Evolutionary conservation across 176 grass and related monocot species (phyloP), one percentile per base, ranked within the genome.

Genomic region (Eragrostis curvula): DNA sequence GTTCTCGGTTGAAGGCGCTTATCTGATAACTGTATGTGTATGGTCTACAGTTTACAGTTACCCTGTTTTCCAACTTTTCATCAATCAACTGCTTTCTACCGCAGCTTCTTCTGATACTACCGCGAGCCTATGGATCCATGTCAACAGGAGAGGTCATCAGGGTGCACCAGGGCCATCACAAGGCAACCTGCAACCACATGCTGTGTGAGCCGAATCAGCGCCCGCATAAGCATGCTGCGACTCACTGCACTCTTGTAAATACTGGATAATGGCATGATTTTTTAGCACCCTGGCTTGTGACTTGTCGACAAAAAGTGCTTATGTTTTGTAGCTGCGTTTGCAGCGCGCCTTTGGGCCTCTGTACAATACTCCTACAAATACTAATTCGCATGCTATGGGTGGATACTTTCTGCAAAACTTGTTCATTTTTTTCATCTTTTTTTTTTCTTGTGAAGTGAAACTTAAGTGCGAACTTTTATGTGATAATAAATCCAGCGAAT

Each of bases 161-260:
- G 84, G 87, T 96, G 40, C 94, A 99, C 78, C 89, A 93, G 83
- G 93, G 90, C 16, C 96, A 98, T 83, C 96, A 98, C 79, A 96
- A 96, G 79, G 90, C 89, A n/a, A n/a, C 32, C 32, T 36, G 32
- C 32, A 12, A 87, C 91, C 16, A 78, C 91, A 5, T 92, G 91
- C 62, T 99, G 93, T 57, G 89, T 91, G 93, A 12, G 91, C 96
- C 3, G 96, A 94, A 83, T 92, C 89, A 24, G 78, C 89, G 1
- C 89, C 89, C 27, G 57, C 62, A 24, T 67, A 66, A 48, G 23
- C 76, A 32, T 51, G 45, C 13, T 17, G 61, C 49, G 7, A 36
- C 71, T 41, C 56, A 25, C 43, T 68, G 47, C 47, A 42, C 40
- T 41, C 63, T 2, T 69, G 64, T 80, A 80, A n/a, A 69, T 79